phyloP scores from a whole-genome alignment of 768 basidiomycete species.

The Xerocomellus intermedius region DNA sequence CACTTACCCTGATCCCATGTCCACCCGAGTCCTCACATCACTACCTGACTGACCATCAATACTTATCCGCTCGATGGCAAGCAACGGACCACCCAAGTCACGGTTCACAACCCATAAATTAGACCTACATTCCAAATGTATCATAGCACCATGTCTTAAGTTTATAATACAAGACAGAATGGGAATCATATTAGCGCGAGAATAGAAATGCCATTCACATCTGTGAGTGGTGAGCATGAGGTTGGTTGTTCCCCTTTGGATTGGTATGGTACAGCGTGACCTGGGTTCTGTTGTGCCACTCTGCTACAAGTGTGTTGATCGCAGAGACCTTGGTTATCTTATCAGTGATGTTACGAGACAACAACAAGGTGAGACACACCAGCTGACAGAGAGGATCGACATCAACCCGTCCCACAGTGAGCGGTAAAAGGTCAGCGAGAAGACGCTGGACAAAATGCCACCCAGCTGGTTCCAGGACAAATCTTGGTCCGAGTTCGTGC shows the following conservation, averaged over 20 bases:
- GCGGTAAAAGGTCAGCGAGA: constrained; percentile 5
- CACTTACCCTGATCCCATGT: constrained; percentile 38
- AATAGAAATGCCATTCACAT: background rate
- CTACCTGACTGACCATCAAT: constrained; percentile 8
- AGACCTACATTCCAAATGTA: constrained; percentile 24
- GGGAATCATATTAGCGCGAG: constrained; percentile 2
- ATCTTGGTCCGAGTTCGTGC: constrained; percentile 16
- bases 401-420: background rate
- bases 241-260: background rate
- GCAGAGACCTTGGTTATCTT: constrained; percentile 8
- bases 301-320: constrained; percentile 8
- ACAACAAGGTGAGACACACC: constrained; percentile 7
- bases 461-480: constrained; percentile 9
- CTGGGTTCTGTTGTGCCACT: constrained; percentile 4
- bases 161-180: constrained; percentile 9
- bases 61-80: constrained; percentile 12
- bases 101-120: constrained; percentile 13
- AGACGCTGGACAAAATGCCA: constrained; percentile 15
- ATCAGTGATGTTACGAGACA: background rate
- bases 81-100: constrained; percentile 1
- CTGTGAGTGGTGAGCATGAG: background rate
- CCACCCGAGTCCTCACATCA: constrained; percentile 1
- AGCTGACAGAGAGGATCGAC: constrained; percentile 15
- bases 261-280: constrained; percentile 7
- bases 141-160: constrained; percentile 20